Evolutionary conservation across 371 early-diverging fungal genomes (phyloP), one percentile per base, ranked within the genome.

Genomic region (Nematocida major): DNA sequence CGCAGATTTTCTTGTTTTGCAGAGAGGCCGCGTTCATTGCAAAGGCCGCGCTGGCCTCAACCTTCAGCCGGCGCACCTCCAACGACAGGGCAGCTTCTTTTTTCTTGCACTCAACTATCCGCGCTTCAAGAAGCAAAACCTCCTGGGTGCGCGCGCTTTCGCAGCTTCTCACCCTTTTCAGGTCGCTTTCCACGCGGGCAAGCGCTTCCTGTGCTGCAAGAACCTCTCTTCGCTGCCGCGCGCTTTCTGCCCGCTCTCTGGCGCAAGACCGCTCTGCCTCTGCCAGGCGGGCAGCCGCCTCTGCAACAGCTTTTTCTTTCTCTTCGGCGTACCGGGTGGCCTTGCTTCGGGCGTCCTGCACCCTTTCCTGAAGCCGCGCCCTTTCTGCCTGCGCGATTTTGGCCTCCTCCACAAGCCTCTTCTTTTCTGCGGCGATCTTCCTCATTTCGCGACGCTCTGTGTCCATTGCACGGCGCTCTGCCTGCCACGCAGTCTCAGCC

Each of bases 391-490:
- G 67, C 4, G 22, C 3, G 4, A 47, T 59, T 47, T 59, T 67
- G 15, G 61, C 3, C 62, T 81, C 70, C 42, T 48, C 54, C 15
- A 61, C 47, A 26, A 81, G 79, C 57, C 36, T 18, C 49, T 63
- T 67, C 49, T 59, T 76, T 67, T 62, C 61, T 49, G 42, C 18
- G 1, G 38, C 50, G 22, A 49, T 45, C 30, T 51, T 34, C 42
- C 42, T 54, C 51, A 61, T 62, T 20, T 50, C n/a, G n/a, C n/a
- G n/a, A n/a, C n/a, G n/a, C n/a, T n/a, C n/a, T n/a, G n/a, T n/a
- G n/a, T n/a, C n/a, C n/a, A n/a, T n/a, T n/a, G n/a, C n/a, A n/a
- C n/a, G n/a, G n/a, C n/a, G n/a, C n/a, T n/a, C 49, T 28, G 28
- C 49, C 11, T 57, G 7, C 51, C 66, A 66, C 5, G 1, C 50